Evolutionary conservation across 2,329 filamentous ascomycete species (phyloP), one percentile per base, ranked within the genome.

Genomic region (Chalara sp.): DNA sequence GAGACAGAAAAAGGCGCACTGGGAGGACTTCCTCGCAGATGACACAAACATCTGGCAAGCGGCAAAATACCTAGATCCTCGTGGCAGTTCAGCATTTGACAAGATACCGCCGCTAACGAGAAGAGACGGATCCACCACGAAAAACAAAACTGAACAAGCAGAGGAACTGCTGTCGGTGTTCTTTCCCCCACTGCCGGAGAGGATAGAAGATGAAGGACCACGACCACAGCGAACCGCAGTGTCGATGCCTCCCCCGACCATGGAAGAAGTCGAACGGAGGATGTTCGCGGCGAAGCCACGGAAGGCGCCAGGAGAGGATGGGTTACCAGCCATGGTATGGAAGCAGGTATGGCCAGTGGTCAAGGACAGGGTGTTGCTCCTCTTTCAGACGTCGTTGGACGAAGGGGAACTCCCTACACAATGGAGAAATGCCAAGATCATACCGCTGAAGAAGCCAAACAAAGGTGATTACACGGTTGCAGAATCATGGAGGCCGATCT

Each of bases 1-100:
- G 29, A 12, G 35, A 37, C 52, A 62, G 52, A 63, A 58, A 56
- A 63, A 58, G 44, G 51, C 40, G 46, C 58, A 63, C 46, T 63
- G 55, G 59, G 44, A 64, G 7, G 58, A 59, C 41, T 63, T 64
- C 39, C 55, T 65, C 7, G 61, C 51, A 0, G 59, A 65, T 42
- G 54, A 60, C 40, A 50, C 56, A 13, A 65, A 65, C 33, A 63
- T 65, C 49, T 65, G 30, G 44, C 32, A 32, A 32, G 44, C 44
- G n/a, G 44, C 30, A 32, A 46, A 46, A 21, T 46, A 46, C 44
- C 44, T 46, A 10, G 35, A 46, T 12, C 35, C 44, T 32, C 8
- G 13, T 8, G 13, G 29, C 40, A 33, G 31, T 40, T 35, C 32
- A 8, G 46, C 32, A 39, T 39, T 47, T 47, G 32, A 29, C 13